Evolutionary conservation across 2,329 filamentous ascomycete species (phyloP).

Genomic region (Colletotrichum zoysiae): DNA sequence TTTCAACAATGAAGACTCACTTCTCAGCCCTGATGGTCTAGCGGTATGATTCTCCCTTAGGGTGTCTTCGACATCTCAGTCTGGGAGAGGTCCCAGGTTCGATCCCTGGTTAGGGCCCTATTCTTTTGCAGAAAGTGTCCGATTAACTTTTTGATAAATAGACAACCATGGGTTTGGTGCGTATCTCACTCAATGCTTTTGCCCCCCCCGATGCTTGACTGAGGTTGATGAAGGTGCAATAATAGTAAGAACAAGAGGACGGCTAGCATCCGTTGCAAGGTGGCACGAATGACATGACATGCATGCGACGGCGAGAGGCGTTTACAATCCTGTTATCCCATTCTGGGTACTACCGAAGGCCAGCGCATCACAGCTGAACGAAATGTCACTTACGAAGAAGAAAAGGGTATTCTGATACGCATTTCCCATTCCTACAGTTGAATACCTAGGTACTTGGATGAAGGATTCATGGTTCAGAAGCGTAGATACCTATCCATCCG

Average conservation of each 20-base stretch:
- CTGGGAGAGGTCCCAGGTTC: conserved; percentile 40
- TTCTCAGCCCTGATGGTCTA: conserved; percentile 34
- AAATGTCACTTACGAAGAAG: neutral
- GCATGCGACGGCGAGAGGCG: neutral
- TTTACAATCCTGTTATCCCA: neutral
- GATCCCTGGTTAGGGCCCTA: conserved; percentile 37
- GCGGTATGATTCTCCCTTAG: conserved; percentile 41
- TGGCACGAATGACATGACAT: neutral
- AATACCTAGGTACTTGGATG: neutral
- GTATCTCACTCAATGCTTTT: neutral
- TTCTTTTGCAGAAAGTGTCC: neutral
- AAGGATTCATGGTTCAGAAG: neutral
- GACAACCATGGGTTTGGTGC: neutral
- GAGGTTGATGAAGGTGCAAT: neutral
- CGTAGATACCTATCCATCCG: too few species aligned
- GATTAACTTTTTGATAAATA: neutral
- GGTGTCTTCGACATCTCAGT: neutral
- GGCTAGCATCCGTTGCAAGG: neutral
- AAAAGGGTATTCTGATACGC: too few species aligned
- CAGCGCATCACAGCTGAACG: neutral
- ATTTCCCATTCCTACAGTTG: neutral
- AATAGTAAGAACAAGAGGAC: too few species aligned
- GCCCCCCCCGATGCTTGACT: neutral
- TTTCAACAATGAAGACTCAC: neutral
- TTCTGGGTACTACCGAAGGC: neutral